A percentile compares a stretch with the other conserved stretches of the same genome.
Conservation (phyloP, 1,139 yeast genomes). For the Blastobotrys elegans region DNA sequence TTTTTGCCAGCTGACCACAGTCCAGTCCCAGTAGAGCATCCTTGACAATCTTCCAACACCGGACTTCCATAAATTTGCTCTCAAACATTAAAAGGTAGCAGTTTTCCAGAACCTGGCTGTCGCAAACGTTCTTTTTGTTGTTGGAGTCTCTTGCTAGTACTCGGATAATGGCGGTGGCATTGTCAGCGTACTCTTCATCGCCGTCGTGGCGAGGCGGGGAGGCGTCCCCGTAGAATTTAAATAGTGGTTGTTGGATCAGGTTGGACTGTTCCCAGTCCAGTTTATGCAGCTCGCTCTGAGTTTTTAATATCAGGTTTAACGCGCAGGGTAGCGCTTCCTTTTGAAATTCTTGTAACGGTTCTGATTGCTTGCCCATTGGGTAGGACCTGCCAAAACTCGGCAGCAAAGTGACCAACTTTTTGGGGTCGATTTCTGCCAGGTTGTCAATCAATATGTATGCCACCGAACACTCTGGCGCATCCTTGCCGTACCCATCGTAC, state of each 20-base stretch:
- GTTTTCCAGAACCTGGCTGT: not conserved
- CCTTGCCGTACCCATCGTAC: not conserved
- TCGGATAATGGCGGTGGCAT: not conserved
- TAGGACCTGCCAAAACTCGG: not conserved
- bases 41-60: not conserved
- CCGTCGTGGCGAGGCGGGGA: not conserved
- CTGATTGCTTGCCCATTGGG: not conserved
- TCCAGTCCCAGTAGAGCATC: not conserved
- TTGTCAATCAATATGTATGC: not conserved
- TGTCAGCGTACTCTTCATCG: not conserved
- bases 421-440: not conserved
- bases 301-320: not conserved
- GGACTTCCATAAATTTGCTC: not conserved
- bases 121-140: not conserved
- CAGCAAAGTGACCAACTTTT: not conserved
- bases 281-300: not conserved
- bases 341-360: not conserved
- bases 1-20: not conserved
- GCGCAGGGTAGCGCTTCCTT: not conserved
- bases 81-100: not conserved
- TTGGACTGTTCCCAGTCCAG: not conserved
- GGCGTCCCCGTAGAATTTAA: not conserved
- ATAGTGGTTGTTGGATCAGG: not conserved
- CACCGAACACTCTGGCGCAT: not conserved
- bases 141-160: conserved; percentile 1